Base-by-base conservation (phyloP, 2,329 filamentous ascomycete species). In the Juglanconis oblonga region DNA sequence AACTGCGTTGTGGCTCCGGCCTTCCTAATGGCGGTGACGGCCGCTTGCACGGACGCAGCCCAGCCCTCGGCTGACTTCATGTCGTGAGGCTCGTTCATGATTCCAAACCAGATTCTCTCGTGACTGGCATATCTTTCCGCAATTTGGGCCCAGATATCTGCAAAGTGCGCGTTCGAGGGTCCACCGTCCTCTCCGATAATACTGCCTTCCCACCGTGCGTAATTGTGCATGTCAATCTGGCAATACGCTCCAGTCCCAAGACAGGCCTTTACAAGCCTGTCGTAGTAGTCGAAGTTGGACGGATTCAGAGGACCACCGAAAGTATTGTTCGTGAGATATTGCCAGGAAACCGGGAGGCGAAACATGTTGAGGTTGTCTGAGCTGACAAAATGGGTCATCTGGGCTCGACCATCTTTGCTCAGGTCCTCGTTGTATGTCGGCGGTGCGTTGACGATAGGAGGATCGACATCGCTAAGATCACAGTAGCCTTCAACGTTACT, bases 51-150 rank as follows among this genome's bases (percentile, higher is more conserved):
- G 0, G 82, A 84, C 4, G 76, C 71, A 1, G 81, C 85, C 87
- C 87, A 89, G 1, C 73, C 71, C 31, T 70, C 70, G 66, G 86
- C 77, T 65, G 85, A 79, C 6, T 57, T 57, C 52, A 82, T 70
- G 51, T 84, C 81, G 67, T 87, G 83, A 2, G 87, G 86, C 72
- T 85, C 87, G 70, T 89, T 89, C 85, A 89, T 88, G 49, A 88
- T 67, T 3, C 85, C 86, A 64, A 88, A 86, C 6, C 80, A 76
- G 36, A 89, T 72, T 59, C 81, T 83, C 36, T 76, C 69, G 40
- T 84, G 72, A 5, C 66, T 65, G 17, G 74, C 77, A 71, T 88
- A 89, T 65, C 83, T 82, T 0, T 71, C 73, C 1, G 86, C 86
- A 10, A 85, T 67, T 59, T 82, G 76, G 2, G 66, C 69, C 86